These are phyloP conservation scores for Hyaloscypha finlandica DNA, from an alignment of 495 filamentous ascomycete genomes.

Conservation along the genomic window DNA sequence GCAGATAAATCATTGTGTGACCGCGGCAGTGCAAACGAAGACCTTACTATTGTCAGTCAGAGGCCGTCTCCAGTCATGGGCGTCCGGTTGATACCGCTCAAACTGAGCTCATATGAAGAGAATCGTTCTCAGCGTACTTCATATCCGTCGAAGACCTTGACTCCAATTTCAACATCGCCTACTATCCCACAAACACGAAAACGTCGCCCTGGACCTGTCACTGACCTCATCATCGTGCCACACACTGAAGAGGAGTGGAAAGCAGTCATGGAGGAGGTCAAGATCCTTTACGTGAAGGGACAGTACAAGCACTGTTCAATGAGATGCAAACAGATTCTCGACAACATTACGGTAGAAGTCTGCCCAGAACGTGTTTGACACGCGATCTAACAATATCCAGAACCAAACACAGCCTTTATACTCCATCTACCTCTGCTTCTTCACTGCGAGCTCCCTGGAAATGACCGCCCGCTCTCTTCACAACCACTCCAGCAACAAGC, in stretches of 20 bases:
- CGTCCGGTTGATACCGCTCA: constrained; percentile 22
- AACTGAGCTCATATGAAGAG: constrained; percentile 7
- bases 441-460: constrained; percentile 54
- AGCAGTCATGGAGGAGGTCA: constrained; percentile 32
- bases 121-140: background rate
- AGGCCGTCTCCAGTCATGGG: constrained; percentile 16
- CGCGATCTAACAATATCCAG: background rate
- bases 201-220: constrained; percentile 22
- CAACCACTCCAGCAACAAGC: constrained; percentile 43
- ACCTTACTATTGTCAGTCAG: background rate
- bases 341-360: constrained; percentile 14
- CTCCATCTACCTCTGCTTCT: constrained; percentile 56
- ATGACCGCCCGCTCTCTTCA: constrained; percentile 51
- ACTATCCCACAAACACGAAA: constrained; percentile 3
- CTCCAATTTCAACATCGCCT: background rate
- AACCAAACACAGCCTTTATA: constrained; percentile 39
- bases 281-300: constrained; percentile 22
- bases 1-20: background rate
- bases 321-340: constrained; percentile 28
- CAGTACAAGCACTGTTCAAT: constrained; percentile 30
- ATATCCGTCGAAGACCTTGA: background rate
- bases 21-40: background rate
- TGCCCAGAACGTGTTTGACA: background rate
- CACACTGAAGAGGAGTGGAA: constrained; percentile 29
- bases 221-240: constrained; percentile 26